A percentile compares a stretch with the other conserved stretches of the same genome.
Evolutionary conservation across 1,139 yeast species (phyloP).

Genomic region (Hansenula anomala): DNA sequence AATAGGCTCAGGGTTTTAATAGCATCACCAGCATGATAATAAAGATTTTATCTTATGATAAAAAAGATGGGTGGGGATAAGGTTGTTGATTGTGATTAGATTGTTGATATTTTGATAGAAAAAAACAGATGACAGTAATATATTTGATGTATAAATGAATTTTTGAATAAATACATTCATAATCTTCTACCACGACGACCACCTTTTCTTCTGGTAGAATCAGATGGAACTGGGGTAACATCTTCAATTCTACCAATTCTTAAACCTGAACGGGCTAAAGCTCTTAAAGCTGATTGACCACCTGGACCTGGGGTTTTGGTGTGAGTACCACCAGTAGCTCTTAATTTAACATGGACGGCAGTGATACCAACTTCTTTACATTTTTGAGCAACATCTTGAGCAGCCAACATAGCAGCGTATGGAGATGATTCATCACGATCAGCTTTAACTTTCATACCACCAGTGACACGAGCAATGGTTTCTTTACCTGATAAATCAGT

Average conservation of each 20-base stretch:
- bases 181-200: constrained; percentile 99
- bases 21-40: constrained; percentile 1
- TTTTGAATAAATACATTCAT: constrained; percentile 52
- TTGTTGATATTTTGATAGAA: background rate
- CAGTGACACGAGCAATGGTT: constrained; percentile 99
- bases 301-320: constrained; percentile 99
- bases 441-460: constrained; percentile 99
- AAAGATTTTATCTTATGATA: background rate
- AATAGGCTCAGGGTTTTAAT: too few species aligned
- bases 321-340: constrained; percentile 99
- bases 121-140: background rate
- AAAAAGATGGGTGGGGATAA: background rate
- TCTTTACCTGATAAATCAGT: constrained; percentile 99
- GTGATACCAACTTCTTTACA: constrained; percentile 99
- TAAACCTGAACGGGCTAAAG: constrained; percentile 99
- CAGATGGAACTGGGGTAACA: constrained; percentile 99
- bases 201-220: constrained; percentile 99
- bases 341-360: constrained; percentile 98
- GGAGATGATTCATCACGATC: constrained; percentile 99
- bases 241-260: constrained; percentile 99
- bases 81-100: background rate
- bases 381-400: constrained; percentile 98
- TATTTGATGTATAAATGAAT: background rate
- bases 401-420: constrained; percentile 99
- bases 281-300: constrained; percentile 99